phyloP scores from a whole-genome alignment of 2,329 filamentous ascomycete species.

The Pseudonectria foliicola region DNA sequence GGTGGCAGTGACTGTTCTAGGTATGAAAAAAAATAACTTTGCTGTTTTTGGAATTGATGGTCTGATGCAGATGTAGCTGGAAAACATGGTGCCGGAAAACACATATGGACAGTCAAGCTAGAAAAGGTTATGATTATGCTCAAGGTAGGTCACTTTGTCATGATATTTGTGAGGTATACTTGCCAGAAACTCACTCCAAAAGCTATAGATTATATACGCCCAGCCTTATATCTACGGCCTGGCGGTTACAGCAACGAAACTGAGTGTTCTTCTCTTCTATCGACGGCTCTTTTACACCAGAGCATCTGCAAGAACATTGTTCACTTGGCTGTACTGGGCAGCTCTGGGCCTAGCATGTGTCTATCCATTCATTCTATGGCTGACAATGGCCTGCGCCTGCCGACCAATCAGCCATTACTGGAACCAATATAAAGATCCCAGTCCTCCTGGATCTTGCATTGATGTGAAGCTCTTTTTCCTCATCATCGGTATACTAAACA shows the following conservation, averaged over 20 bases:
- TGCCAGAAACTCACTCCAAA: too few relatives aligned
- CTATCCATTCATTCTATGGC: not conserved
- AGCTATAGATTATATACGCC: conserved; percentile 4
- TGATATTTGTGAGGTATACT: too few relatives aligned
- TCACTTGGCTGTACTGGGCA: too few relatives aligned
- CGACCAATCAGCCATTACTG: conserved; percentile 1
- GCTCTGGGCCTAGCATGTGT: too few relatives aligned
- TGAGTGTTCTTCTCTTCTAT: conserved; percentile 8
- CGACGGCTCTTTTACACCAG: conserved; percentile 7
- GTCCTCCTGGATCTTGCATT: not conserved
- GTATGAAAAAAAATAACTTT: conserved; percentile 1
- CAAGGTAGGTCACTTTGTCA: conserved; percentile 4
- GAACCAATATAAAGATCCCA: conserved; percentile 1
- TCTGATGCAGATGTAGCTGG: conserved; percentile 3
- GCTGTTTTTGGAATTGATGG: not conserved
- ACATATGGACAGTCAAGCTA: conserved; percentile 5
- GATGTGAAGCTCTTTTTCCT: conserved; percentile 1
- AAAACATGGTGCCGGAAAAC: conserved; percentile 6
- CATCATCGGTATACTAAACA: not conserved
- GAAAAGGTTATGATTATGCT: conserved; percentile 4
- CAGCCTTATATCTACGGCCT: conserved; percentile 6
- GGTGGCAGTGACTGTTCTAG: conserved; percentile 5
- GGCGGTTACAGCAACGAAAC: conserved; percentile 7
- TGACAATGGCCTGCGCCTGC: conserved; percentile 1
- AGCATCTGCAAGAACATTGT: not conserved